Base-by-base conservation (phyloP, 2,329 filamentous ascomycete genomes). In the Cladosporium oxysporum region DNA sequence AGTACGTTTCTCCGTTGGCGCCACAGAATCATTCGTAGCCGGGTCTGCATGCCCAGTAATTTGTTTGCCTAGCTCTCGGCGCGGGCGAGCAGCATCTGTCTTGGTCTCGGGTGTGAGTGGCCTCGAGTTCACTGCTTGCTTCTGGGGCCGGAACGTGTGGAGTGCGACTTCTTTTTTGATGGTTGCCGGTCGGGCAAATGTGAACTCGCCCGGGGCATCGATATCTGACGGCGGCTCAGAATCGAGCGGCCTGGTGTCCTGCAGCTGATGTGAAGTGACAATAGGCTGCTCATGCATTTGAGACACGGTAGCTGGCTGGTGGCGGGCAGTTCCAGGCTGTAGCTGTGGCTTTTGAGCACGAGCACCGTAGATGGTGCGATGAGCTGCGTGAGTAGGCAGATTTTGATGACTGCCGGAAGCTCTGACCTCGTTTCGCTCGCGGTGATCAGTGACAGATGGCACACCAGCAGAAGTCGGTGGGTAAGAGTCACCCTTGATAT, bases 401-500 rank as follows among this genome's bases (percentile, higher is more conserved):
- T 57, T 44, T 8, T 55, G 33, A 16, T 23, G 31, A 47, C 16
- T 33, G 21, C 33, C 49, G 3, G 60, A 31, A 12, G n/a, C 23
- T 8, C 49, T 55, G 21, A 41, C 50, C 7, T 44, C 60, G 21
- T 28, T 18, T 50, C 33, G 31, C 5, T 63, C 60, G 5, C n/a
- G 49, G 8, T 62, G 21, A 21, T 63, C 49, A 29, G 33, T 44
- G 47, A 63, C 23, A 16, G 60, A 63, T 29, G 60, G 60, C 57
- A 33, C 52, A 21, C 67, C 69, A 37, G 58, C 52, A 41, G 69
- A 68, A 35, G 69, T 70, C 6, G 58, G 59, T 16, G 69, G 69
- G 28, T 69, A 69, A 2, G 69, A 68, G 61, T 70, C 69, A 14
- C 69, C 69, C 52, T 68, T 68, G 58, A 70, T 62, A 10, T 69